Percentiles rank a stretch among this genome's conserved stretches.
Evolutionary conservation across 345 rosid species (phyloP).

Genomic region (Barbarea vulgaris): DNA sequence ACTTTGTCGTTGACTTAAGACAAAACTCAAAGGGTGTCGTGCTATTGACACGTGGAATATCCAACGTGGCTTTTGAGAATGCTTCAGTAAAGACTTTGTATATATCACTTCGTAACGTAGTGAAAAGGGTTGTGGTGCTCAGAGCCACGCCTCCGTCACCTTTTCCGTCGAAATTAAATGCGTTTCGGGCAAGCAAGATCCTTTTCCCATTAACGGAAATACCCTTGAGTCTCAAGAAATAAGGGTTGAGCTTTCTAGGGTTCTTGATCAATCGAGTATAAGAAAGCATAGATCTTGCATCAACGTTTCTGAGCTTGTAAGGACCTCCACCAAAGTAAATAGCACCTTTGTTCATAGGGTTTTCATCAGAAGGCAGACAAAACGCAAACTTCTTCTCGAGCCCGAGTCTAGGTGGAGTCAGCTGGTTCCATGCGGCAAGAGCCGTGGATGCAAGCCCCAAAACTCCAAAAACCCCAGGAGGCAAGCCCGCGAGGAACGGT

Average conservation of each 20-base stretch:
- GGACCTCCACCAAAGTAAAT: slow-evolving; percentile 45
- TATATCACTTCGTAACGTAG: slow-evolving; percentile 35
- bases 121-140: slow-evolving; percentile 40
- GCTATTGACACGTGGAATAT: slow-evolving; percentile 37
- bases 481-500: slow-evolving; percentile 33
- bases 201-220: slow-evolving; percentile 29
- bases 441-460: slow-evolving; percentile 38
- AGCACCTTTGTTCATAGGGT: slow-evolving; percentile 30
- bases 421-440: slow-evolving; percentile 29
- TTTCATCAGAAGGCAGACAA: slow-evolving; percentile 41
- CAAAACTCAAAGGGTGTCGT: slow-evolving; percentile 44
- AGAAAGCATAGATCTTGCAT: slow-evolving; percentile 36
- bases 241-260: slow-evolving; percentile 30
- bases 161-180: slow-evolving; percentile 30
- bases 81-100: slow-evolving; percentile 33
- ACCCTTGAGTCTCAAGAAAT: slow-evolving; percentile 38
- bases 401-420: slow-evolving; percentile 21
- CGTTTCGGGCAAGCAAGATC: slow-evolving; percentile 12
- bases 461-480: slow-evolving; percentile 40
- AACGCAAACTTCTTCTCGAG: slow-evolving; percentile 41
- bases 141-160: slow-evolving; percentile 45
- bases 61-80: slow-evolving; percentile 36
- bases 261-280: slow-evolving; percentile 30
- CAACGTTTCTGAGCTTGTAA: slow-evolving; percentile 27
- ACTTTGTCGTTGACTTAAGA: slow-evolving; percentile 16